A percentile compares a stretch with the other conserved stretches of the same genome.
phyloP scores from a whole-genome alignment of 805 yeast genomes.

The Pichia heedii region DNA sequence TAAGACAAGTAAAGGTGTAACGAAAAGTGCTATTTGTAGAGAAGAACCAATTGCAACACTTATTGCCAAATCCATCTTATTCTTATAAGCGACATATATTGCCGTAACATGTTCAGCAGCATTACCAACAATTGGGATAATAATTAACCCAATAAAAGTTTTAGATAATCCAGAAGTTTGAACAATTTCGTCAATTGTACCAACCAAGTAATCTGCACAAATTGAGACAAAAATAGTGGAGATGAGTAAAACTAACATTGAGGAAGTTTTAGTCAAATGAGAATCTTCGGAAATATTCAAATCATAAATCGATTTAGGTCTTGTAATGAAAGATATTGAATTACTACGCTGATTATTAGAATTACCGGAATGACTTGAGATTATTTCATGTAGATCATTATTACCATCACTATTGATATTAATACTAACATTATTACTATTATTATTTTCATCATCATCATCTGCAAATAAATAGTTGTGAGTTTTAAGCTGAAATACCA shows the following conservation, averaged over 20 bases:
- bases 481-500: conserved; percentile 82
- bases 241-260: conserved; percentile 46
- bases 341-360: conserved; percentile 10
- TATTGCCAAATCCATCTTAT: conserved; percentile 95
- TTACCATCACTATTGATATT: too few species aligned
- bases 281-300: conserved; percentile 19
- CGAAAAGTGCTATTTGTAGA: conserved; percentile 88
- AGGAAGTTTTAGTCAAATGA: conserved; percentile 43
- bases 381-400: conserved; percentile 11
- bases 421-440: not conserved
- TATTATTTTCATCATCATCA: conserved; percentile 25
- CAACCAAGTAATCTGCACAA: conserved; percentile 91
- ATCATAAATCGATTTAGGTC: conserved; percentile 25
- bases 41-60: conserved; percentile 97
- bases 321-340: conserved; percentile 21
- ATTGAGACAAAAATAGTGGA: conserved; percentile 76
- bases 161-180: conserved; percentile 78
- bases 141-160: conserved; percentile 88
- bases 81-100: conserved; percentile 85
- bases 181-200: conserved; percentile 86
- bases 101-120: conserved; percentile 99
- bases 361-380: not conserved
- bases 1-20: conserved; percentile 90
- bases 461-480: conserved; percentile 69
- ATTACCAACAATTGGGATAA: conserved; percentile 94